Evolutionary conservation across 1,284 basidiomycete genomes (phyloP), one percentile per base, ranked within the genome.

Genomic region (Athelia psychrophila): DNA sequence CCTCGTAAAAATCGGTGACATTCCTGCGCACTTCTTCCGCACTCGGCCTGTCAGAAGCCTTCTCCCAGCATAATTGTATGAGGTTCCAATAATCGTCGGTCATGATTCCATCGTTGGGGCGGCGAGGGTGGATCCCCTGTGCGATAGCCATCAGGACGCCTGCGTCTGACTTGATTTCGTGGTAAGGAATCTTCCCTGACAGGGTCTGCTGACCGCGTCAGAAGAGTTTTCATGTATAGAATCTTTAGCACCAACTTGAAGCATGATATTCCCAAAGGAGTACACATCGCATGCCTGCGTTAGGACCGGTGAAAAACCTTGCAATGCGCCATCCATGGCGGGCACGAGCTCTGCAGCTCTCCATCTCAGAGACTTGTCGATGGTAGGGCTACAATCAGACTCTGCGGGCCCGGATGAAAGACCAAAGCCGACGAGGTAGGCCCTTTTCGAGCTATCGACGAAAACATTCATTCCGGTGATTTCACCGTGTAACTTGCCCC

Each of bases 1-100:
- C 61, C 16, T 74, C 69, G 47, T 84, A 61, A n/a, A 67, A 57
- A n/a, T 58, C 56, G 30, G 57, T 58, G 51, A 79, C 71, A 33
- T 64, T 62, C 13, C 51, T 5, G 27, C 27, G 5, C 60, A 30
- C 13, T 30, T 30, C 27, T 30, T 30, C 27, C 6, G 27, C 27
- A 30, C 27, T 30, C 27, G 27, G 27, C 13, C 27, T 30, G 13
- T 13, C 13, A 13, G 6, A 6, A 5, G 27, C 6, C 27, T 30
- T 30, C 27, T 30, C 27, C 38, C 38, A 42, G 20, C 38, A 42
- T 9, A 5, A 6, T 22, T 8, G n/a, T 6, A 42, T 42, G 38
- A n/a, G 6, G 5, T 42, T 5, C 38, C 38, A 42, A 22, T 18
- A 22, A 9, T n/a, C 8, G 27, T 30, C 38, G 38, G 38, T 6